Evolutionary conservation across 129 eudicot genomes (phyloP).

Genomic region (Rutidosis leptorrhynchoides): DNA sequence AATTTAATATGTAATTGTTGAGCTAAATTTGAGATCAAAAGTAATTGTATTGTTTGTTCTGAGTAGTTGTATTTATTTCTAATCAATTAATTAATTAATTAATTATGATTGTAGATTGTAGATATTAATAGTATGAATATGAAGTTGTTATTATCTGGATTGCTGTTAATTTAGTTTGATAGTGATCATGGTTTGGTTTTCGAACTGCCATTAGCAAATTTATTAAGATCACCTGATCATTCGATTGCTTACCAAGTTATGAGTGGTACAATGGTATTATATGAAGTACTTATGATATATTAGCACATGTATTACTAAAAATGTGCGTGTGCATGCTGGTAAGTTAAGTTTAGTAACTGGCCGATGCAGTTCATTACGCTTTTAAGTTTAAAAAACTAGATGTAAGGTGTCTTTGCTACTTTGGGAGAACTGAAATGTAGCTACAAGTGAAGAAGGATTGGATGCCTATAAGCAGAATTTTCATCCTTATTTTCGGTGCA

Average conservation of each 20-base stretch:
- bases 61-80: constrained; percentile 14
- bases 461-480: too few species aligned
- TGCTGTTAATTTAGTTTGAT: constrained; percentile 18
- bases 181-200: constrained; percentile 21
- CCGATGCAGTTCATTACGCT: too few species aligned
- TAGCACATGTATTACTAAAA: too few species aligned
- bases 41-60: constrained; percentile 4
- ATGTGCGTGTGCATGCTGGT: too few species aligned
- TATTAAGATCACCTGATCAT: neutral
- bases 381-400: too few species aligned
- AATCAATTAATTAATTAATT: constrained; percentile 1
- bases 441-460: too few species aligned
- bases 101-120: constrained; percentile 22
- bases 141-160: constrained; percentile 15
- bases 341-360: too few species aligned
- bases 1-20: constrained; percentile 13
- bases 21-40: constrained; percentile 39
- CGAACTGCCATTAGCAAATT: neutral
- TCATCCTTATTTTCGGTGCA: too few species aligned
- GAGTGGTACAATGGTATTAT: neutral
- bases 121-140: neutral
- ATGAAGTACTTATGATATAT: neutral
- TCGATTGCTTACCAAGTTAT: neutral
- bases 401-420: too few species aligned
- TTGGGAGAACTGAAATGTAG: too few species aligned